Conservation (phyloP, 73 alveolate species). For the Symbiodinium pilosum region DNA sequence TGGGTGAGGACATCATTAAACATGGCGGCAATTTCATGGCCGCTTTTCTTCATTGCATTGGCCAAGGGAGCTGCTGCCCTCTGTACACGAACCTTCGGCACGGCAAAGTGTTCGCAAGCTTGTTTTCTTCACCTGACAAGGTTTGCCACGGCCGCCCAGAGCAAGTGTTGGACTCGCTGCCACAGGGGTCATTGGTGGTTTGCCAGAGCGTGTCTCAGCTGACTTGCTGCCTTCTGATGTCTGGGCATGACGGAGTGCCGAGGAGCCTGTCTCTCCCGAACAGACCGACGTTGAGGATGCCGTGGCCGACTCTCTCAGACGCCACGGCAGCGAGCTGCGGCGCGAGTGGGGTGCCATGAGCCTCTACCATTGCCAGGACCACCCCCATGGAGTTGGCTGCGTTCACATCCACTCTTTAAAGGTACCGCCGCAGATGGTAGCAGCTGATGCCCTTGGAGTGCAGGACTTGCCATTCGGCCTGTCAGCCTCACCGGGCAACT, state of each 20-base stretch:
- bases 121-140: constrained; percentile 40
- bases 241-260: no score
- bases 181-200: constrained; percentile 42
- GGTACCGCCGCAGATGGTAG: no score
- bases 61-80: not conserved
- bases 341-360: constrained; percentile 93
- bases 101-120: not conserved
- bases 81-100: not conserved
- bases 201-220: constrained; percentile 58
- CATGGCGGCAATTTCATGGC: not conserved
- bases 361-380: constrained; percentile 67
- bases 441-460: no score
- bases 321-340: constrained; percentile 28
- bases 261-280: constrained; percentile 90
- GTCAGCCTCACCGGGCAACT: constrained; percentile 23
- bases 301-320: not conserved
- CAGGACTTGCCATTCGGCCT: constrained; percentile 66
- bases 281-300: constrained; percentile 70
- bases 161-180: constrained; percentile 36
- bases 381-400: no score
- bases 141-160: constrained; percentile 85
- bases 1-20: not conserved
- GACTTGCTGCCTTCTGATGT: no score
- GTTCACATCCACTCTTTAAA: not conserved
- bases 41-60: not conserved